phyloP scores from a whole-genome alignment of 2,329 filamentous ascomycete genomes.

The Ophiostoma quercus region DNA sequence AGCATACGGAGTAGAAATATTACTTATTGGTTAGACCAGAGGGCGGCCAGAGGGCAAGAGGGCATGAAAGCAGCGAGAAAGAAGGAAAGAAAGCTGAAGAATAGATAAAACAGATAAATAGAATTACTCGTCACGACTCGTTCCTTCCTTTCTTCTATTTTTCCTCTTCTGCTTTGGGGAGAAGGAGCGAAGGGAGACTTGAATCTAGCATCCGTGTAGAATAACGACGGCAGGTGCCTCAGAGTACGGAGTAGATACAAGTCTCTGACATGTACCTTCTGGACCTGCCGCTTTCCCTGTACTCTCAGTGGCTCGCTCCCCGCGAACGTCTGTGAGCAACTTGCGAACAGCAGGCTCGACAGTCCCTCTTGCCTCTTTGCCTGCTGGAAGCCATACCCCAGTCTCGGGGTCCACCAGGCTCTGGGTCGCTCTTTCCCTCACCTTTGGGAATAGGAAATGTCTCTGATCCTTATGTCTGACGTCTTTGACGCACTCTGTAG shows the following conservation, averaged over 20 bases:
- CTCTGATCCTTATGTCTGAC: neutral
- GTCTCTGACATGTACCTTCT: too few species aligned
- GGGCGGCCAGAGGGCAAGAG: too few species aligned
- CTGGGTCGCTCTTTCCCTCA: neutral
- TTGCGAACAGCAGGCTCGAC: neutral
- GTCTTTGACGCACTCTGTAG: neutral
- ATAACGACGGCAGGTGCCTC: neutral
- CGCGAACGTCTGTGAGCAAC: neutral
- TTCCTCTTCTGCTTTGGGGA: conserved; percentile 1
- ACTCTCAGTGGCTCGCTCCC: neutral
- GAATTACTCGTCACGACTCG: neutral
- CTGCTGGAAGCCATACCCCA: neutral
- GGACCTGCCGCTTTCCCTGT: neutral
- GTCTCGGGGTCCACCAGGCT: conserved; percentile 8
- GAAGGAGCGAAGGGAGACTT: conserved; percentile 3
- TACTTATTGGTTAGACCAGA: neutral
- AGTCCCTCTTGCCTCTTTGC: neutral
- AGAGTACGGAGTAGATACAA: too few species aligned
- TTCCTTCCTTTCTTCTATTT: neutral
- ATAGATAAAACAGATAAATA: neutral
- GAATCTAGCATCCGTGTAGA: neutral
- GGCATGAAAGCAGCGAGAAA: neutral
- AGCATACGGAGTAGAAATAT: neutral
- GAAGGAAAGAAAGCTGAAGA: neutral
- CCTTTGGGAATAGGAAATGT: neutral